phyloP scores from a whole-genome alignment of 2,329 filamentous ascomycete genomes.

The Pseudogymnoascus sp. region DNA sequence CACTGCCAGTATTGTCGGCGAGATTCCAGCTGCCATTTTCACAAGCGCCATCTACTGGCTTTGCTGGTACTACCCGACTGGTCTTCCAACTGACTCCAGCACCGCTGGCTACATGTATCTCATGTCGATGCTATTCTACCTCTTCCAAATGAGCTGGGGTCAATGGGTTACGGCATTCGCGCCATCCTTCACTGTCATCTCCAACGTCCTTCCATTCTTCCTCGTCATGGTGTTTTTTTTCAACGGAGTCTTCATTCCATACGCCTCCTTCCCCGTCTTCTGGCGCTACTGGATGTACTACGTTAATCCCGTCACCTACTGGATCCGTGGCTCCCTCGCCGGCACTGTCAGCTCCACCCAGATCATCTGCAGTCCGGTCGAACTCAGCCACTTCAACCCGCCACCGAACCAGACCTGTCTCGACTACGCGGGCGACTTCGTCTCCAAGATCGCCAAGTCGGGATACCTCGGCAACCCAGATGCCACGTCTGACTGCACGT shows the following conservation, averaged over 20 bases:
- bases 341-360: slow-evolving; percentile 40
- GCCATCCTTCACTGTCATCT: slow-evolving; percentile 50
- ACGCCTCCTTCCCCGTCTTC: slow-evolving; percentile 50
- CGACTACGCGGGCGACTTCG: slow-evolving; percentile 46
- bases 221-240: slow-evolving; percentile 60
- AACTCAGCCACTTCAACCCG: slow-evolving; percentile 38
- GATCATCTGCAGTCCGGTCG: slow-evolving; percentile 38
- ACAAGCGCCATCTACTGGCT: slow-evolving; percentile 37
- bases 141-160: slow-evolving; percentile 51
- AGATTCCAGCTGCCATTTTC: slow-evolving; percentile 37
- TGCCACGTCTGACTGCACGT: slow-evolving; percentile 44
- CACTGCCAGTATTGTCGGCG: slow-evolving; percentile 40
- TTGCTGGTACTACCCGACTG: slow-evolving; percentile 52
- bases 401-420: slow-evolving; percentile 42
- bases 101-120: slow-evolving; percentile 43
- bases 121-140: slow-evolving; percentile 50
- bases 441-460: slow-evolving; percentile 30
- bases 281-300: slow-evolving; percentile 52
- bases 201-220: slow-evolving; percentile 47
- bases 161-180: slow-evolving; percentile 55
- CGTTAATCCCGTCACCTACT: slow-evolving; percentile 52
- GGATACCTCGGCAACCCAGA: slow-evolving; percentile 51
- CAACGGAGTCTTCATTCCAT: slow-evolving; percentile 67
- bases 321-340: slow-evolving; percentile 46
- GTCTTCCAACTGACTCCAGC: slow-evolving; percentile 26